These are phyloP conservation scores for Dendrocalamus latiflorus DNA, from an alignment of 202 grass and related monocot species.

Conservation along the genomic window DNA sequence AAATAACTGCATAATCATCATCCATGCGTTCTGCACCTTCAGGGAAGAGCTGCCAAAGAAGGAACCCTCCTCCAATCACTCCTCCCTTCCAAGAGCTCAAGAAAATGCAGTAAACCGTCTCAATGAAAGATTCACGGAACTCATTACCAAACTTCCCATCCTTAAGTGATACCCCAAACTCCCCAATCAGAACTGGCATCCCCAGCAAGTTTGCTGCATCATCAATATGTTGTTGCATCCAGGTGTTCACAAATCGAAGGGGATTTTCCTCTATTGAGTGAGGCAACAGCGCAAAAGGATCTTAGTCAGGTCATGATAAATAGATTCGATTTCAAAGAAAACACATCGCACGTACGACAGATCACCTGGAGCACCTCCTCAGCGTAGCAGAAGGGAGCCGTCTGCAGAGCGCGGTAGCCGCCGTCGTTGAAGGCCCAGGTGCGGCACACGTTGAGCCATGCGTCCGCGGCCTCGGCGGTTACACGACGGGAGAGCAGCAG, in stretches of 20 bases:
- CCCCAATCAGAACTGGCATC: conserved; percentile 66
- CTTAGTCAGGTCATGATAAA: not conserved
- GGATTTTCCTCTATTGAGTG: conserved; percentile 46
- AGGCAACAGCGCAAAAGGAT: conserved; percentile 49
- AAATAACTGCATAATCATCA: conserved; percentile 73
- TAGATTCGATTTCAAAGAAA: not conserved
- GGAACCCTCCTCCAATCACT: conserved; percentile 62
- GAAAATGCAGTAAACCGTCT: conserved; percentile 57
- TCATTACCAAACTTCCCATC: conserved; percentile 48
- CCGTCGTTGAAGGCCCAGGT: conserved; percentile 91
- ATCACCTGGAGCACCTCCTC: conserved; percentile 68
- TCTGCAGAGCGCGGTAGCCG: conserved; percentile 56
- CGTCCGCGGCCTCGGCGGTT: conserved; percentile 56
- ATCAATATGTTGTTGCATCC: conserved; percentile 79
- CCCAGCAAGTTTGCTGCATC: conserved; percentile 57
- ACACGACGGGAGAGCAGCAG: too few relatives aligned
- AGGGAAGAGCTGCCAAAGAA: conserved; percentile 94
- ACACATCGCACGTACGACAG: not conserved
- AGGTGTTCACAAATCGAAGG: conserved; percentile 58
- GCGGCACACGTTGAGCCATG: conserved; percentile 67
- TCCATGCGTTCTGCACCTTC: conserved; percentile 94
- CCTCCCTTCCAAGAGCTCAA: conserved; percentile 37
- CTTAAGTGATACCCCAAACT: conserved; percentile 84
- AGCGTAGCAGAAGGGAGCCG: conserved; percentile 47
- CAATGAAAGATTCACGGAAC: conserved; percentile 65